Base-by-base conservation (phyloP, 495 filamentous ascomycete genomes). In the Daldinia bambusicola region DNA sequence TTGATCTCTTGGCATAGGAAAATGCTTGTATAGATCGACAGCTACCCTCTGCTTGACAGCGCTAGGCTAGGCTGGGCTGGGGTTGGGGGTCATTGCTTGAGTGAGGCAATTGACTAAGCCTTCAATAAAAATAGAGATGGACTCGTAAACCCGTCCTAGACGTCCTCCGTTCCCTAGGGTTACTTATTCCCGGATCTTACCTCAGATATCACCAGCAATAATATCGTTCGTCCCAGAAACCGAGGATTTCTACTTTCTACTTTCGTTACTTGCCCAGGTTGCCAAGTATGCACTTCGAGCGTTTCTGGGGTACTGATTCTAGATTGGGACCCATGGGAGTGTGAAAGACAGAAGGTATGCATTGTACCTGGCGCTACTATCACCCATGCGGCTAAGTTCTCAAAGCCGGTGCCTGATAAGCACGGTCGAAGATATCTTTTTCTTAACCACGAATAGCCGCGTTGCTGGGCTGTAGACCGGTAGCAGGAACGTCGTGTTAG, bases 141-240 rank as follows among this genome's bases (percentile, higher is more conserved):
- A 9, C 18, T 30, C 40, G 37, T 41, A 9, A 38, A 52, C 41
- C n/a, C 34, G 37, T 50, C 30, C 30, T 16, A 51, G 40, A 18
- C 16, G 18, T 34, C 52, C 52, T 10, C 30, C 43, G 36, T 13
- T 45, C 4, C 9, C n/a, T 37, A 40, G n/a, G 57, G 52, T 16
- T 60, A 50, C 48, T 45, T 72, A 72, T 68, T 72, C 30, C 63
- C 70, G 64, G 16, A 41, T 72, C 64, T 68, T 64, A 72, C 70
- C 41, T 72, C 63, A 67, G 59, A 60, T 22, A 16, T 6, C 14
- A 5, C 18, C 9, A 18, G 43, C 20, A 48, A 16, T 48, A 2
- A 22, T 10, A 13, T 45, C 12, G 43, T 22, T 22, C 9, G 16
- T 18, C 16, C 18, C 43, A 4, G 43, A 48, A 48, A 20, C 43